phyloP scores from a whole-genome alignment of 2,329 filamentous ascomycete genomes.

The Fusarium palustre region DNA sequence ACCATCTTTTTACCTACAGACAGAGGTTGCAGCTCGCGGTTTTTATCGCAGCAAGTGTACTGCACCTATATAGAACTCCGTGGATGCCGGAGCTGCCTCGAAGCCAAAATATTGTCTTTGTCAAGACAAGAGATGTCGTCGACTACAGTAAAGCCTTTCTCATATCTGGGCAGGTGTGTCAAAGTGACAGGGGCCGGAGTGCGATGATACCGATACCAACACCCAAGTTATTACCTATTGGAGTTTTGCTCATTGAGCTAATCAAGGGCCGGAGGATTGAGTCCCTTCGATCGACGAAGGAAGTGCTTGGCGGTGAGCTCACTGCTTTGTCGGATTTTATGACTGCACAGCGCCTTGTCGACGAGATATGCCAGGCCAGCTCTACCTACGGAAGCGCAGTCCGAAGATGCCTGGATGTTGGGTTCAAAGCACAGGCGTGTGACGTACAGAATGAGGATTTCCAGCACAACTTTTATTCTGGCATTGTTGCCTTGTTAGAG shows the following conservation, averaged over 20 bases:
- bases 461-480: slow-evolving; percentile 1
- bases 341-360: not conserved
- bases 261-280: not conserved
- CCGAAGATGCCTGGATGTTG: not conserved
- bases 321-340: not conserved
- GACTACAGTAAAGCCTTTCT: not conserved
- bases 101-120: not conserved
- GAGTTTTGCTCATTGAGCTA: not conserved
- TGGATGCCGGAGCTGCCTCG: not conserved
- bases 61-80: not conserved
- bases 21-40: not conserved
- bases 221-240: not conserved
- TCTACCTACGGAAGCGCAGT: slow-evolving; percentile 1
- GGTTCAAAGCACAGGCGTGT: not conserved
- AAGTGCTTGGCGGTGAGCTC: not conserved
- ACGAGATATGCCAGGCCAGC: not conserved
- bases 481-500: not conserved
- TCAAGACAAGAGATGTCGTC: not conserved
- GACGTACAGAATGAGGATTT: not conserved
- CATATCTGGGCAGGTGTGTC: fast-evolving
- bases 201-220: not conserved
- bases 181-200: fast-evolving
- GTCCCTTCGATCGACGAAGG: not conserved
- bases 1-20: not conserved
- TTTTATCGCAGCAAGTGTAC: not conserved